Percentiles rank a stretch among this genome's conserved stretches.
phyloP scores from a whole-genome alignment of 1,284 basidiomycete genomes.

The Apiotrichum domesticum region DNA sequence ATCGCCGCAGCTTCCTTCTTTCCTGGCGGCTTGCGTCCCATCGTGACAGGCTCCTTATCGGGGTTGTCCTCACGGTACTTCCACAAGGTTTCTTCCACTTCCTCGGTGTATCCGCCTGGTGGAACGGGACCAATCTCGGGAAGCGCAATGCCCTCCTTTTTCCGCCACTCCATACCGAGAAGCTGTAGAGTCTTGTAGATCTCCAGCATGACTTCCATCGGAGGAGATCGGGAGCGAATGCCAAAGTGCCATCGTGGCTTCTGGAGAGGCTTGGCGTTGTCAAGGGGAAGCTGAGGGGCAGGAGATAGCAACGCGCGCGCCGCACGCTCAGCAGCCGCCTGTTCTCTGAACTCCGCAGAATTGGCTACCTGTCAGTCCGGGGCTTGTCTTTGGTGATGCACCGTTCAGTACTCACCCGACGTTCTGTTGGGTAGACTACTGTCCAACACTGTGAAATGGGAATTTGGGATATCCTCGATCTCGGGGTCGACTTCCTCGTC shows the following conservation, averaged over 20 bases:
- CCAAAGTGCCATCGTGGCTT: conserved; percentile 94
- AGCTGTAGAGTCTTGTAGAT: conserved; percentile 89
- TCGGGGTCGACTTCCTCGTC: conserved; percentile 53
- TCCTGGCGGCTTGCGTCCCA: conserved; percentile 33
- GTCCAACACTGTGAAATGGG: conserved; percentile 73
- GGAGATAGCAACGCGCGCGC: conserved; percentile 33
- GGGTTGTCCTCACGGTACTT: conserved; percentile 42
- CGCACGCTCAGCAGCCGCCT: conserved; percentile 39
- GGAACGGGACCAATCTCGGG: conserved; percentile 56
- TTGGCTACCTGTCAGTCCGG: neutral
- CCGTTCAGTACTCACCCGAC: conserved; percentile 11
- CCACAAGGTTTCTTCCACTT: conserved; percentile 48
- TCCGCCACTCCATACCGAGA: conserved; percentile 92
- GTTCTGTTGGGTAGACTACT: conserved; percentile 62
- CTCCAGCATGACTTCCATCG: conserved; percentile 99
- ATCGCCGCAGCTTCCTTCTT: conserved; percentile 49
- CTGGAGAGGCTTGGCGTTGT: conserved; percentile 34
- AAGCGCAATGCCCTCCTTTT: conserved; percentile 56
- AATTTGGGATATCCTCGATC: conserved; percentile 53
- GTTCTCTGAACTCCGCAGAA: conserved; percentile 5
- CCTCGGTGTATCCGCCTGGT: conserved; percentile 36
- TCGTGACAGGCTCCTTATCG: conserved; percentile 24
- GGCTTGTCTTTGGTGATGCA: too few relatives aligned
- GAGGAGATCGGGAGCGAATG: conserved; percentile 86
- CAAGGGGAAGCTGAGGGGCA: conserved; percentile 8